Evolutionary conservation across 768 basidiomycete genomes (phyloP), one percentile per base, ranked within the genome.

Genomic region (Panaeolus papilionaceus): DNA sequence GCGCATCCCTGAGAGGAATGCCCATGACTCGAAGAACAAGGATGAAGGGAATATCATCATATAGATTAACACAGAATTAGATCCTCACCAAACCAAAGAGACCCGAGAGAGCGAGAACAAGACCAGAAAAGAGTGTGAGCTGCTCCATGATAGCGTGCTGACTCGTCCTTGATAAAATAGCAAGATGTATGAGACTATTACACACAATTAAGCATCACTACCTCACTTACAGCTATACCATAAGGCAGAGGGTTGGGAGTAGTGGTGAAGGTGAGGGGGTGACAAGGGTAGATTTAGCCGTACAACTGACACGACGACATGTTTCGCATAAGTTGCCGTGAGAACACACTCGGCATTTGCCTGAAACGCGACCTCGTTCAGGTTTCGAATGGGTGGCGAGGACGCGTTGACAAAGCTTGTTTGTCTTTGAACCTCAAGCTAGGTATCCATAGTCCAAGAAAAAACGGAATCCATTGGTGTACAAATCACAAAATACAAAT

Each of bases 1-100:
- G 86, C 92, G 91, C 85, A 75, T 76, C 77, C 73, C 69, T 71
- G 63, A 68, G 72, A 72, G 51, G 75, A 80, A 70, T 79, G 83
- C 92, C 89, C 89, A 79, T 73, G 75, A 82, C 90, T 94, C 93
- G 83, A 91, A 94, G 92, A 94, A 94, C 92, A 94, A 94, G 92
- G 92, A 94, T 94, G 93, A 92, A 86, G 77, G 81, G 82, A 81
- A 58, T 78, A 71, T 81, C 90, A 92, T 92, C 92, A 79, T 73
- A 67, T 20, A 67, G 47, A 42, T 23, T 42, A 58, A 26, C 67
- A 23, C 2, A 42, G 45, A 38, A 4, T 11, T 49, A 5, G 11
- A 72, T 44, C 80, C 84, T 81, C 73, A 85, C 84, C 74, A 78
- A 72, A 61, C 78, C 66, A 28, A 82, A 63, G 66, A 75, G 75